Conservation (phyloP, 164 flowering plant species). For the Brasenia schreberi region DNA sequence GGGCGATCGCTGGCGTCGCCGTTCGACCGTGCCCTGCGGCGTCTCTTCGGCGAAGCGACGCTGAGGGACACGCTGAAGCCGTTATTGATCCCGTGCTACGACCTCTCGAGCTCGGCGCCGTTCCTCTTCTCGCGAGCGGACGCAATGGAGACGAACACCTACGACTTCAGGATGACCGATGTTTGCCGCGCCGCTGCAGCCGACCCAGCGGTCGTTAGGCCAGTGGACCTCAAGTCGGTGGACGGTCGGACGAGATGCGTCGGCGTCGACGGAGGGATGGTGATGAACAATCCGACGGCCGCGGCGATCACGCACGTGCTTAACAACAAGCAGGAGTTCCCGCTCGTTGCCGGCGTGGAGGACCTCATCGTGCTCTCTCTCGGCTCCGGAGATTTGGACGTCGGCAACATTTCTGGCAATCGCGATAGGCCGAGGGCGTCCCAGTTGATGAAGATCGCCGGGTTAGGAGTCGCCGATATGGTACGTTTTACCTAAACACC, state of each 20-base stretch:
- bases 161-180: constrained; percentile 43
- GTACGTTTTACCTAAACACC: constrained; percentile 11
- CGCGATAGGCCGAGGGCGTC: constrained; percentile 12
- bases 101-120: constrained; percentile 35
- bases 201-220: constrained; percentile 14
- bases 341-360: constrained; percentile 38
- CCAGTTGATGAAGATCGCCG: constrained; percentile 28
- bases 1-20: constrained; percentile 6
- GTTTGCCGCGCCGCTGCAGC: constrained; percentile 47
- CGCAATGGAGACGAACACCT: constrained; percentile 49
- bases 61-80: constrained; percentile 50
- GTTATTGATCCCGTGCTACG: constrained; percentile 52
- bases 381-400: constrained; percentile 39
- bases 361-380: constrained; percentile 44
- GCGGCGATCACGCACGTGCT: constrained; percentile 64
- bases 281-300: constrained; percentile 64
- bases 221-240: constrained; percentile 30
- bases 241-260: constrained; percentile 31
- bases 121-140: constrained; percentile 64
- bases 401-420: background rate
- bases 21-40: constrained; percentile 14
- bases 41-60: constrained; percentile 30
- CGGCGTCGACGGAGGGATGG: constrained; percentile 38
- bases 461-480: constrained; percentile 49
- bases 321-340: constrained; percentile 61